Evolutionary conservation across 805 yeast genomes (phyloP).

Genomic region (Lipomyces orientalis): DNA sequence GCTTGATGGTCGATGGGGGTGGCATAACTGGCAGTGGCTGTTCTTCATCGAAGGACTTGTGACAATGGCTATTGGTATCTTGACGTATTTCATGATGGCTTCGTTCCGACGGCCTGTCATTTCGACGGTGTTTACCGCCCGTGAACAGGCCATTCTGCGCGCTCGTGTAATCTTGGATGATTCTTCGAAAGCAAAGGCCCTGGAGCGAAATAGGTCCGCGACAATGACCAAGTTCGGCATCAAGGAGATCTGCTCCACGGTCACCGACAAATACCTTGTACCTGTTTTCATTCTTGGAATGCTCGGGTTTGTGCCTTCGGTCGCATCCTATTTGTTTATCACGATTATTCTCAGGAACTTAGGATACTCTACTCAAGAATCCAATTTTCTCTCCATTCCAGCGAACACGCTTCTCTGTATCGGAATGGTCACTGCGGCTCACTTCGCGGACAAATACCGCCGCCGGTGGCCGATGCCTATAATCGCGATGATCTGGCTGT

Average conservation of each 20-base stretch:
- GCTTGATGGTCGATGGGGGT: slow-evolving; percentile 54
- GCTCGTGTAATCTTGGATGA: slow-evolving; percentile 67
- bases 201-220: slow-evolving; percentile 45
- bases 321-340: slow-evolving; percentile 52
- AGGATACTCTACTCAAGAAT: slow-evolving; percentile 59
- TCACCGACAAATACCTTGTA: slow-evolving; percentile 59
- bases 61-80: slow-evolving; percentile 58
- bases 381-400: slow-evolving; percentile 61
- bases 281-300: slow-evolving; percentile 59
- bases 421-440: slow-evolving; percentile 41
- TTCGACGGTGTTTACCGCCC: slow-evolving; percentile 48
- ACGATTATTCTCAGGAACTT: slow-evolving; percentile 55
- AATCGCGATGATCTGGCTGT: slow-evolving; percentile 31
- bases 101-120: slow-evolving; percentile 43
- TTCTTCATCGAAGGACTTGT: slow-evolving; percentile 66
- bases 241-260: slow-evolving; percentile 50
- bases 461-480: slow-evolving; percentile 33
- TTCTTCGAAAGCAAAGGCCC: slow-evolving; percentile 63
- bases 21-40: slow-evolving; percentile 69
- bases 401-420: slow-evolving; percentile 43
- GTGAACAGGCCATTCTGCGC: slow-evolving; percentile 63
- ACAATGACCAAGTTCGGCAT: slow-evolving; percentile 58
- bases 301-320: slow-evolving; percentile 50
- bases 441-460: slow-evolving; percentile 29
- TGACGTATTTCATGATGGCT: slow-evolving; percentile 55